phyloP scores from a whole-genome alignment of 768 basidiomycete species.

The Phlebiopsis gigantea region DNA sequence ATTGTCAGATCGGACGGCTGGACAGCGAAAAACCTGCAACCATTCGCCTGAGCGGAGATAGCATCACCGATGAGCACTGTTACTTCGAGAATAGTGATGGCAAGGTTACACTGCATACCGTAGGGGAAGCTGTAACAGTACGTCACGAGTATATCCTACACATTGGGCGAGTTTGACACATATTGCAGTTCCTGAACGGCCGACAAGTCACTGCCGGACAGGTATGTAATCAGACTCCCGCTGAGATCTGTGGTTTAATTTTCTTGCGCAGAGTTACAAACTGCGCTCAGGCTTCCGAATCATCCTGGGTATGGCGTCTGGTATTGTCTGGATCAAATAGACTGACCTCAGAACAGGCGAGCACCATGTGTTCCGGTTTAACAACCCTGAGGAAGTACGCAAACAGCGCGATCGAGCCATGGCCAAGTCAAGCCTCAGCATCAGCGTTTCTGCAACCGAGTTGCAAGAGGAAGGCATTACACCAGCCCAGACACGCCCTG shows the following conservation, averaged over 20 bases:
- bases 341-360: slow-evolving; percentile 50
- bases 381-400: slow-evolving; percentile 91
- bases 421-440: slow-evolving; percentile 61
- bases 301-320: slow-evolving; percentile 68
- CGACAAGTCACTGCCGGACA: slow-evolving; percentile 75
- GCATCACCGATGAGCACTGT: slow-evolving; percentile 91
- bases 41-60: slow-evolving; percentile 89
- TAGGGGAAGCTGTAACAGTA: slow-evolving; percentile 81
- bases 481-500: slow-evolving; percentile 60
- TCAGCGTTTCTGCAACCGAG: slow-evolving; percentile 62
- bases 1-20: slow-evolving; percentile 73
- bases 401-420: slow-evolving; percentile 83
- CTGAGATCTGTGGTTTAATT: not conserved
- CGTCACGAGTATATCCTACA: slow-evolving; percentile 20
- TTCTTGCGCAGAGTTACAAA: slow-evolving; percentile 55
- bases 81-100: slow-evolving; percentile 84
- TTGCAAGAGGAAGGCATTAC: slow-evolving; percentile 45
- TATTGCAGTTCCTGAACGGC: slow-evolving; percentile 82
- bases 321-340: not conserved
- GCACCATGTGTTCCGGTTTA: slow-evolving; percentile 97
- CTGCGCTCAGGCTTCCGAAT: slow-evolving; percentile 93
- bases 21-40: slow-evolving; percentile 79
- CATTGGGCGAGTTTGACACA: slow-evolving; percentile 12
- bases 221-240: slow-evolving; percentile 36
- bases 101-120: slow-evolving; percentile 74